Base-by-base conservation (phyloP, 1,139 yeast species). In the Taiozyma sp. region DNA sequence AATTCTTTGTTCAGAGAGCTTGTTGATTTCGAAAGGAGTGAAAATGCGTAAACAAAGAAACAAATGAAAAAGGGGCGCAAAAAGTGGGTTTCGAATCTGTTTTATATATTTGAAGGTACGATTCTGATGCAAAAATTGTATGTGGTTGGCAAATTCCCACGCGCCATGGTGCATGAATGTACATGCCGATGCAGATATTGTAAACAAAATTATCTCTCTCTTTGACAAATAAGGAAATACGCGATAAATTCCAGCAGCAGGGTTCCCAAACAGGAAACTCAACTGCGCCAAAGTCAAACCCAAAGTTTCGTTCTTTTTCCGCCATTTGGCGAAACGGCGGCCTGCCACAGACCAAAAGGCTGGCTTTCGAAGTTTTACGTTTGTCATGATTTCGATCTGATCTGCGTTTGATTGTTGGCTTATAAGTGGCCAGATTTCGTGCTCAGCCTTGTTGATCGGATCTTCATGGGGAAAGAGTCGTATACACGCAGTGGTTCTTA, bases 311-410 rank as follows among this genome's bases (percentile, higher is more conserved):
- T 5, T 5, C 6, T 9, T 34, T 34, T 34, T 34, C 2, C 19
- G 37, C 10, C 7, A 14, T n/a, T 58, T 87, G 93, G 93, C 96
- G 96, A 95, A 88, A 95, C 82, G 96, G 95, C 85, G 88, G 95
- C 13, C 13, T 29, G 13, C 13, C 6, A 10, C n/a, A 30, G 14
- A 13, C 14, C 7, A 4, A 26, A 26, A 30, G 34, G 34, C 34
- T 30, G 34, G 34, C 34, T 30, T 30, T 10, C 13, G 19, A 19
- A 19, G 19, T 30, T 30, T 3, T 13, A 29, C 8, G 34, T 13
- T 1, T 13, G 16, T 30, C 34, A 14, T 30, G 34, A 30, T 30
- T 30, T 30, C 2, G 16, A 30, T 30, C 34, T 30, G 34, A 29
- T 29, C 10, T 29, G 13, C 3, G 13, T 4, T 29, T 29, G 32